Evolutionary conservation across 352 stramenopile species (phyloP), one percentile per base, ranked within the genome.

Genomic region (Pythium aphanidermatum): DNA sequence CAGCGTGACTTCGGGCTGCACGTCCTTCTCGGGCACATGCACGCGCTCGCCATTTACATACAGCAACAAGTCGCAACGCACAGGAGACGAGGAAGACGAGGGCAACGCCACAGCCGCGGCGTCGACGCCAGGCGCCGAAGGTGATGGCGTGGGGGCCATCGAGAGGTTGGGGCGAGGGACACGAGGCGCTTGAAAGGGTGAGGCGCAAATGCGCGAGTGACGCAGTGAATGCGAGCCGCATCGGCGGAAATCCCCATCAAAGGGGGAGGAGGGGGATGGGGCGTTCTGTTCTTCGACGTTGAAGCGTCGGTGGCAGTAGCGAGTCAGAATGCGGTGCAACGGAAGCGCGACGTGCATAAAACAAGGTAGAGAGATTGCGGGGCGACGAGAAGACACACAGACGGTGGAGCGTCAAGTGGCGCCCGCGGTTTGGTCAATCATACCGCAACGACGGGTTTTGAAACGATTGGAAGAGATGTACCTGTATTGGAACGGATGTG

Each of bases 1-100:
- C 25, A 95, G 60, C 42, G 81, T 96, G 26, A 78, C 69, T 49
- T 93, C 73, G 0, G 84, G 83, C 21, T 68, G 60, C 36, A 76
- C 69, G 36, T 86, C 51, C 10, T 58, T 60, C 53, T 83, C 73
- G 12, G 51, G 44, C 27, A 86, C 50, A 28, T 69, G 37, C 0
- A 85, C 43, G 51, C 78, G 73, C 46, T 64, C 30, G n/a, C 73
- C 72, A 58, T 91, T 91, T 33, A 91, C 70, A 24, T 91, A 92
- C 36, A 91, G 51, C 36, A 91, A 55, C 40, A 91, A 49, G 32
- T 83, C 52, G 45, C 47, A 63, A 21, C 76, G 70, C 30, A 82
- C 65, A 6, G 36, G n/a, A n/a, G n/a, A n/a, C n/a, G n/a, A n/a
- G n/a, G n/a, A n/a, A n/a, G n/a, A n/a, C n/a, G n/a, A n/a, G n/a